Base-by-base conservation (phyloP, 306 rosid genomes). In the Cicer judaicum region DNA sequence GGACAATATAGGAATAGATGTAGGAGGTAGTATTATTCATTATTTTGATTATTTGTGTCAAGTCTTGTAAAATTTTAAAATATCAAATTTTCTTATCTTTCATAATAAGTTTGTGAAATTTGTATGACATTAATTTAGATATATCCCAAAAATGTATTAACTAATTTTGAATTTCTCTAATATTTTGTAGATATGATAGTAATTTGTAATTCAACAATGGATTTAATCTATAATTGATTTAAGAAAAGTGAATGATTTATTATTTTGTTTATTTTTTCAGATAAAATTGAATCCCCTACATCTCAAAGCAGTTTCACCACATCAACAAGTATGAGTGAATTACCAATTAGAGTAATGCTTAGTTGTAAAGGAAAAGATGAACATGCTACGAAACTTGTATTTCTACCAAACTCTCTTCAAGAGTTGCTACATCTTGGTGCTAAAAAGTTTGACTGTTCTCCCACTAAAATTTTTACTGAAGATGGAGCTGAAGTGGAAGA, bases 401-500 rank as follows among this genome's bases (percentile, higher is more conserved):
- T 81, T 19, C 14, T 88, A 61, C 96, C 96, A 7, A 74, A 57
- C 2, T 82, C 87, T 38, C 56, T 88, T 34, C 47, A 82, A 21
- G 87, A 85, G 60, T 63, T 88, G 13, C 74, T 90, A 21, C 77
- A 76, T n/a, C 36, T 86, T 71, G 96, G 91, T 62, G 85, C 64
- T 48, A 46, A 82, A 62, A 90, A 85, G 68, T 87, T 90, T 80
- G 86, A 67, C 12, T 64, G 70, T 18, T 48, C 60, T 39, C 68
- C 87, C 29, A 72, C 86, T 8, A 83, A 80, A 78, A 50, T 88
- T 63, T 74, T 88, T 12, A 90, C 81, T 11, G 55, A 64, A 68
- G 88, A 86, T 41, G 89, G 93, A 68, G 91, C 91, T 70, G 80
- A 84, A 85, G 39, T 90, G 62, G 93, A 88, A 41, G 93, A 87